Evolutionary conservation across 148 eudicot genomes (phyloP), one percentile per base, ranked within the genome.

Genomic region (Silene conica): DNA sequence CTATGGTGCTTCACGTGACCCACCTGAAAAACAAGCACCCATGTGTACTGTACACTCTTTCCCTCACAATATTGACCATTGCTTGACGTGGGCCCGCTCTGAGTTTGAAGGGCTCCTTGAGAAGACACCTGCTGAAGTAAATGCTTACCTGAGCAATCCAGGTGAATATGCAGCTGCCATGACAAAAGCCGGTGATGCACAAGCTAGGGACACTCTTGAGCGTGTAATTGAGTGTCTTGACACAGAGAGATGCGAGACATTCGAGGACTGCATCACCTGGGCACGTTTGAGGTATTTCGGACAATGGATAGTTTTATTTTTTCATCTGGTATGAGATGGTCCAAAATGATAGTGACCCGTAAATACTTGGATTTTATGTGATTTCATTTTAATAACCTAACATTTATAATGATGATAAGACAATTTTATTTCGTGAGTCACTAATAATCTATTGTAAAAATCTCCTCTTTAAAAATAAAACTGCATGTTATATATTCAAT

Each of bases 1-100:
- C 75, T 90, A 90, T 77, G 91, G 95, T 77, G 91, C 91, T 56
- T 90, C 95, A 22, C 84, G 91, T 79, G 95, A 87, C 73, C 91
- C 95, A 26, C 91, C 95, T 15, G 91, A 90, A 79, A 90, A 86
- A 72, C 95, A 90, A 78, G 95, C 95, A 31, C 95, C 95, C 13
- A 90, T 90, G 95, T 90, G 95, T 73, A 90, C 95, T 5, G 87
- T 90, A 65, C 91, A 90, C 71, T 90, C 95, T 14, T 90, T 90
- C 79, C 95, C 95, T 12, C 95, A 90, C 78, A 90, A 87, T 82
- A 90, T 90, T 82, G 95, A 90, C 75, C 95, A 90, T 72, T 90
- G 95, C 81, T 74, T 90, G 76, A 87, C 95, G 5, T 90, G 95
- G 95, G 95, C 95, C 59, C 83, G 95, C 61, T 90, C 91, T 20